Evolutionary conservation across 2,329 filamentous ascomycete genomes (phyloP), one percentile per base, ranked within the genome.

Genomic region (Aspergillus aculeatinus): DNA sequence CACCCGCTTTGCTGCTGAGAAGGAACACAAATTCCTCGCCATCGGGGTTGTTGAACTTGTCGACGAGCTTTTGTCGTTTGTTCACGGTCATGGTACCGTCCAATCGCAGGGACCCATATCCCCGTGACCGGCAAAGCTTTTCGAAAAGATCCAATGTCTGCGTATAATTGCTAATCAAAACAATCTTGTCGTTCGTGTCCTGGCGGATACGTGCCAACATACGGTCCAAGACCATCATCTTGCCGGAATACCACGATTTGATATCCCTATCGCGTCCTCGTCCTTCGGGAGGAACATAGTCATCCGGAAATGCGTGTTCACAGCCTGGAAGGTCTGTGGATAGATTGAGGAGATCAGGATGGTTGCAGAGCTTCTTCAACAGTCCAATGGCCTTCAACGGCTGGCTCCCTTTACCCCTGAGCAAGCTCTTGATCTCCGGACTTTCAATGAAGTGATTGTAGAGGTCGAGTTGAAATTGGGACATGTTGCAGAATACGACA

Each of bases 401-500:
- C 70, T 98, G 94, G 60, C 92, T 97, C 27, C 93, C 94, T 77
- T 97, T 98, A 62, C 95, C 95, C 65, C 91, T 87, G 39, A 99
- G 84, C 49, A 99, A 81, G 56, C 90, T 92, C 73, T 96, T 92
- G 70, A 99, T 98, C 62, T 96, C 91, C 0, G 95, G 94, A 61
- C 93, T 97, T 53, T 90, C 91, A 76, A 99, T 93, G 76, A 99
- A 99, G 76, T 97, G 91, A 71, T 96, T 96, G 81, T 99, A 99
- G 1, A 99, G 81, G 66, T 91, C 91, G 57, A 92, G 84, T 75
- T 99, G 95, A 78, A 99, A 98, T 0, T 91, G 90, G 16, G 95
- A 90, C 50, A 96, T 83, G 68, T 94, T 94, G 82, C 95, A 99
- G 78, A 99, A 99, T 1, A 99, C 95, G 31, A 99, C 95, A 74